These are phyloP conservation scores for Candida dajiaensis DNA, from an alignment of 805 yeast genomes.

Conservation along the genomic window DNA sequence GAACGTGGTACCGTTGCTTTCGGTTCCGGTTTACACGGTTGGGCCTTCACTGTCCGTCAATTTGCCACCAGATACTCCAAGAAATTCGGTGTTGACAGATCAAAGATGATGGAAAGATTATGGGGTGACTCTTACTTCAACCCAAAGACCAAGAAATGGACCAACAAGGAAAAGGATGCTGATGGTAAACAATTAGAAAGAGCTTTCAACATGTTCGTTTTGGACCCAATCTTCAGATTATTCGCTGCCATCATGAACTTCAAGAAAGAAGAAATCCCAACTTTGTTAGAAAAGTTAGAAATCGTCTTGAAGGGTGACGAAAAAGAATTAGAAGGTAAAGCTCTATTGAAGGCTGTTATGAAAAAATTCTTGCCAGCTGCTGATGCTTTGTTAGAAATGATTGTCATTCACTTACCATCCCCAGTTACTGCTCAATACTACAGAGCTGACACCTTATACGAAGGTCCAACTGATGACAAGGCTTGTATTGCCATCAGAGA, in stretches of 20 bases:
- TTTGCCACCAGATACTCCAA: constrained; percentile 96
- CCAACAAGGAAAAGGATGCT: constrained; percentile 93
- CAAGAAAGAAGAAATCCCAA: constrained; percentile 95
- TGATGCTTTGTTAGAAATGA: constrained; percentile 98
- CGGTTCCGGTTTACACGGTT: constrained; percentile 99
- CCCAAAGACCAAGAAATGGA: constrained; percentile 99
- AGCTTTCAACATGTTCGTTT: constrained; percentile 98
- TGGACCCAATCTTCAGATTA: constrained; percentile 98
- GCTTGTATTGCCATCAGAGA: constrained; percentile 88
- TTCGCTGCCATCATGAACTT: constrained; percentile 97
- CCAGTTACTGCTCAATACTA: constrained; percentile 98
- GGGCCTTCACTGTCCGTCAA: constrained; percentile 99
- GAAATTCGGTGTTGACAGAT: constrained; percentile 98
- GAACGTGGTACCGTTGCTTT: constrained; percentile 98
- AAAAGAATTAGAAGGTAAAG: constrained; percentile 98
- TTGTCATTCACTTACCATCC: constrained; percentile 96
- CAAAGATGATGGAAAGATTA: constrained; percentile 97
- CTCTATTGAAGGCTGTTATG: constrained; percentile 96
- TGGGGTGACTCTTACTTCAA: constrained; percentile 99
- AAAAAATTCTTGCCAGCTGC: constrained; percentile 99
- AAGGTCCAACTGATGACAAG: constrained; percentile 96
- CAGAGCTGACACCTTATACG: constrained; percentile 99
- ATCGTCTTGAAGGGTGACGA: constrained; percentile 91
- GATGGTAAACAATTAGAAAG: constrained; percentile 94
- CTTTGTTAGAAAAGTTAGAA: constrained; percentile 89